phyloP scores from a whole-genome alignment of 148 eudicot species.

The Suaeda aralocaspica region DNA sequence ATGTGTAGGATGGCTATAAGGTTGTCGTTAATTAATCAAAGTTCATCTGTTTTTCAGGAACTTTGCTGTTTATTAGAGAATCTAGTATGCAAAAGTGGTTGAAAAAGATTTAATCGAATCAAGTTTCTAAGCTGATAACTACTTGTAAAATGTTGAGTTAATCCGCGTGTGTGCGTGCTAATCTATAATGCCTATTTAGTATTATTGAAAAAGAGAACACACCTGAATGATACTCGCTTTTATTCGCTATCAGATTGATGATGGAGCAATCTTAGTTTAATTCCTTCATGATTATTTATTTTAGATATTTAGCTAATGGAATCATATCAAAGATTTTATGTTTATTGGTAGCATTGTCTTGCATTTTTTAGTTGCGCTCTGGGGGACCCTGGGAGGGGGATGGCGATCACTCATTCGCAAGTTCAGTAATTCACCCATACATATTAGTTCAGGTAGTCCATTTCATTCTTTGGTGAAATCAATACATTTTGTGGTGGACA shows the following conservation, averaged over 20 bases:
- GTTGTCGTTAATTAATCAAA: neutral
- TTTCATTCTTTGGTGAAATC: neutral
- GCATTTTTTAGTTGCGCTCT: neutral
- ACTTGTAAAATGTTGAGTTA: neutral
- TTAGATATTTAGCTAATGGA: constrained; percentile 12
- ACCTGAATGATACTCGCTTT: constrained; percentile 6
- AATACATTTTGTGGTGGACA: neutral
- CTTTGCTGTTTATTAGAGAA: constrained; percentile 20
- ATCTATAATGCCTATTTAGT: neutral
- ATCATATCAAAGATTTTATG: constrained; percentile 14
- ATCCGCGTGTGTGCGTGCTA: constrained; percentile 3
- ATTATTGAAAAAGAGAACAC: neutral
- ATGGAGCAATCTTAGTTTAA: neutral
- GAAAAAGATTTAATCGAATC: constrained; percentile 9
- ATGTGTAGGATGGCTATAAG: constrained; percentile 6
- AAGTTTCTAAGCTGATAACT: neutral
- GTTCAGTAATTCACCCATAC: neutral
- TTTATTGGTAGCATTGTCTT: constrained; percentile 2
- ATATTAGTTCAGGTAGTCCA: neutral
- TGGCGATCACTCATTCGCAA: too few species aligned
- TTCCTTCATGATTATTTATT: neutral
- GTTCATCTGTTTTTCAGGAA: constrained; percentile 8
- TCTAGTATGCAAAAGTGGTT: constrained; percentile 1
- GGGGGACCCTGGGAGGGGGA: neutral
- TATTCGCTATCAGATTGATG: constrained; percentile 4